A percentile compares a stretch with the other conserved stretches of the same genome.
These are phyloP conservation scores for Colletotrichum echinochloae DNA, from an alignment of 2,329 filamentous ascomycete species.

Conservation along the genomic window DNA sequence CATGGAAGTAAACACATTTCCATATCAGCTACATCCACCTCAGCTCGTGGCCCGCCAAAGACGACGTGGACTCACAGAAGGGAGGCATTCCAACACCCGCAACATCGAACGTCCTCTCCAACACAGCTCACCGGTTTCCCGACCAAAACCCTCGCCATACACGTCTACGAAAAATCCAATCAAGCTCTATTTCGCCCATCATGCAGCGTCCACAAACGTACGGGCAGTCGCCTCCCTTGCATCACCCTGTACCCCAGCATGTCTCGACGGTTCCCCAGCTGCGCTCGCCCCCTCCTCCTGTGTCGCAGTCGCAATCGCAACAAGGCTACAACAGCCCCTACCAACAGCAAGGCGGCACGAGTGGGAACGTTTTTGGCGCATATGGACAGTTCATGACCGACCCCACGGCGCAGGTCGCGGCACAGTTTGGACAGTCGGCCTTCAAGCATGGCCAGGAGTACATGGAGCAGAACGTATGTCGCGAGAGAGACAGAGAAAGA, in stretches of 20 bases:
- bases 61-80: constrained; percentile 34
- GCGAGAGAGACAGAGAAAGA: neutral
- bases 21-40: constrained; percentile 40
- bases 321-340: constrained; percentile 78
- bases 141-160: neutral
- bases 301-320: constrained; percentile 75
- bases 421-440: constrained; percentile 92
- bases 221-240: constrained; percentile 90
- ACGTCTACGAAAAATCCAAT: constrained; percentile 29
- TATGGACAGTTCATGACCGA: constrained; percentile 97
- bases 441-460: constrained; percentile 94
- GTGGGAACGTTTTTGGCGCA: constrained; percentile 71
- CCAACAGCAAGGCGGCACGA: constrained; percentile 70
- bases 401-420: constrained; percentile 92
- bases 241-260: constrained; percentile 97
- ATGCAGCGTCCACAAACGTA: constrained; percentile 91
- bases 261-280: constrained; percentile 98
- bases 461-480: constrained; percentile 89
- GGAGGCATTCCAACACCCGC: constrained; percentile 29
- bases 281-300: constrained; percentile 89
- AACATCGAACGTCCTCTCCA: constrained; percentile 3
- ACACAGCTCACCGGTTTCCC: neutral
- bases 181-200: constrained; percentile 46
- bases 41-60: constrained; percentile 31
- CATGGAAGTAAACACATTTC: constrained; percentile 48